Conservation (phyloP, 2,329 filamentous ascomycete genomes). For the Monosporascus ibericus region DNA sequence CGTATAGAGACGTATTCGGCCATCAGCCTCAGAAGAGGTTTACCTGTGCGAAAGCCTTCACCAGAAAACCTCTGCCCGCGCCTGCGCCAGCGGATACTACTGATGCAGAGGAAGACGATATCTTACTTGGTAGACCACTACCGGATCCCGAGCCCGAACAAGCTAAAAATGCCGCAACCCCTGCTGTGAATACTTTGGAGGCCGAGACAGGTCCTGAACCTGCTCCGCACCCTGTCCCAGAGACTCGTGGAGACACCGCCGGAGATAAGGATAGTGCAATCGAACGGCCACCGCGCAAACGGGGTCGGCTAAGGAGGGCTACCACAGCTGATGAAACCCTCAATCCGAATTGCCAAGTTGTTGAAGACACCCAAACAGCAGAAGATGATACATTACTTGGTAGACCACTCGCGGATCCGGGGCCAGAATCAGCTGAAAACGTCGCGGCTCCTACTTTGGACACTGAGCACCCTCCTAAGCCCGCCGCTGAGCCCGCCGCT, state of each 20-base stretch:
- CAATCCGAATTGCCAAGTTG: too few relatives aligned
- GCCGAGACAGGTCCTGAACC: not conserved
- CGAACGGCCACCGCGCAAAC: not conserved
- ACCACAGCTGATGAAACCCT: too few relatives aligned
- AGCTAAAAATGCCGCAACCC: slow-evolving; percentile 3
- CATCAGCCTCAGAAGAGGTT: slow-evolving; percentile 8
- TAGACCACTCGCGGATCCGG: not conserved
- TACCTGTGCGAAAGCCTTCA: slow-evolving; percentile 11
- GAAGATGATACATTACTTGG: slow-evolving; percentile 14
- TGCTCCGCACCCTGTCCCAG: not conserved
- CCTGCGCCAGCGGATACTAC: slow-evolving; percentile 1
- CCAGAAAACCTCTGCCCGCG: slow-evolving; percentile 2
- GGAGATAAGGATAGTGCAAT: not conserved
- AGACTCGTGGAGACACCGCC: not conserved
- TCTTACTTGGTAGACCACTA: slow-evolving; percentile 11
- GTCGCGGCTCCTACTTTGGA: not conserved
- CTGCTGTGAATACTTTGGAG: not conserved
- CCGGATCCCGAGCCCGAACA: not conserved
- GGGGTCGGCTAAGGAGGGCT: not conserved
- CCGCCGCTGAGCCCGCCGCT: too few relatives aligned
- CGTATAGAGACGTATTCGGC: slow-evolving; percentile 2
- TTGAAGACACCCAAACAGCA: not conserved
- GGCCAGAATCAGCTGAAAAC: slow-evolving; percentile 1
- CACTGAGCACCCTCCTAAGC: not conserved
- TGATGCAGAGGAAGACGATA: slow-evolving; percentile 19